phyloP scores from a whole-genome alignment of 768 basidiomycete species.

The Auriculariales sp. region DNA sequence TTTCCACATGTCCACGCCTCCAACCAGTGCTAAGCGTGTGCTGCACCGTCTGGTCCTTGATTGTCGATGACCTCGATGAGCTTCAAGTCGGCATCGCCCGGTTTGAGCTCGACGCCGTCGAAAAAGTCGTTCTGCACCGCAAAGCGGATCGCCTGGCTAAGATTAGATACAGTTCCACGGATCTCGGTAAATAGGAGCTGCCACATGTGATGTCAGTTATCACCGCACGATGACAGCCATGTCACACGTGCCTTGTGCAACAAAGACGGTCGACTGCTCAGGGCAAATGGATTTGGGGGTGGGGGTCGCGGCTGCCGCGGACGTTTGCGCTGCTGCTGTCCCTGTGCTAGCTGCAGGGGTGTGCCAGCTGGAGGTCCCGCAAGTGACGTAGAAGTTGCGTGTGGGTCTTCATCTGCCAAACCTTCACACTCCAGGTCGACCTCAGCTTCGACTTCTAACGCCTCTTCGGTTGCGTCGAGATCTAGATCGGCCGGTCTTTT shows the following conservation, averaged over 20 bases:
- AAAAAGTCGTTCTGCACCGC: conserved; percentile 84
- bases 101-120: conserved; percentile 58
- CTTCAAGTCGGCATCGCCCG: conserved; percentile 56
- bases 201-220: background rate
- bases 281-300: conserved; percentile 48
- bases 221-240: background rate
- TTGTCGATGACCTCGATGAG: conserved; percentile 45
- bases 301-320: conserved; percentile 31
- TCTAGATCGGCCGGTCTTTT: conserved; percentile 7
- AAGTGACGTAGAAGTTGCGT: too few species aligned
- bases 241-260: conserved; percentile 54
- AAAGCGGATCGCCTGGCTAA: conserved; percentile 86
- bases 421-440: conserved; percentile 8
- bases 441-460: background rate
- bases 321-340: conserved; percentile 3
- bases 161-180: conserved; percentile 73
- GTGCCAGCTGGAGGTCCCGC: background rate
- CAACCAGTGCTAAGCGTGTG: too few species aligned
- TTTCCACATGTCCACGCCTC: too few species aligned
- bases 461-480: background rate
- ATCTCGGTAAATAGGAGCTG: conserved; percentile 79
- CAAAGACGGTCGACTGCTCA: conserved; percentile 53
- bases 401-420: conserved; percentile 6
- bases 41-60: too few species aligned
- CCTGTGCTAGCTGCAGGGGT: conserved; percentile 5